phyloP scores from a whole-genome alignment of 83 land plant species.

The Picea abies region DNA sequence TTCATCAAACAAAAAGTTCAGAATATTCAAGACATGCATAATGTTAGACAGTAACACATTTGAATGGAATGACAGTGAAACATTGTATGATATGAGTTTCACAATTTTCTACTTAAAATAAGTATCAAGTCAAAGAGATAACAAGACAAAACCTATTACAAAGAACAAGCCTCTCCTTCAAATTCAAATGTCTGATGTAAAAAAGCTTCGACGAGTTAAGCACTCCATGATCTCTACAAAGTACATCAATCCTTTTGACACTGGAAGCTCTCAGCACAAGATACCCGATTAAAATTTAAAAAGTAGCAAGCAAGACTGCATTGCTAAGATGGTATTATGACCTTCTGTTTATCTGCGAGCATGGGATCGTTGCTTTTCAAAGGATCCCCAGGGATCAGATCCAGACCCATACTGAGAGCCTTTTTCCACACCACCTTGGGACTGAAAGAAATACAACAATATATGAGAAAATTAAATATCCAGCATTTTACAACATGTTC shows the following conservation, averaged over 20 bases:
- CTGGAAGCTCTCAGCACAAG: neutral
- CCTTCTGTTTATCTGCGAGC: conserved; percentile 4
- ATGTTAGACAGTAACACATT: too few species aligned
- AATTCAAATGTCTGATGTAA: neutral
- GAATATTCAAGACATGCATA: too few species aligned
- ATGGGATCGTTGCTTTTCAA: conserved; percentile 11
- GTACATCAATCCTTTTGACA: neutral
- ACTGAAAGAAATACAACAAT: neutral
- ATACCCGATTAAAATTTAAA: conserved; percentile 1
- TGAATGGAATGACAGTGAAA: too few species aligned
- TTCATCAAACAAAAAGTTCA: too few species aligned
- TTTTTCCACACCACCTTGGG: conserved; percentile 10
- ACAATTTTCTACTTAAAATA: too few species aligned
- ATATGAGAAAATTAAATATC: neutral
- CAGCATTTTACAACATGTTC: neutral
- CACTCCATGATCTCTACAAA: conserved; percentile 6
- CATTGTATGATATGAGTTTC: too few species aligned
- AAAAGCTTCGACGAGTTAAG: neutral
- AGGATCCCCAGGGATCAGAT: conserved; percentile 12
- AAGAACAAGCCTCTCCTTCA: neutral
- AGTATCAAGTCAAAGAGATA: too few species aligned
- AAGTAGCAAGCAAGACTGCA: neutral
- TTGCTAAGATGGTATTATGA: neutral
- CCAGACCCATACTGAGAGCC: conserved; percentile 15
- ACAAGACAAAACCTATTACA: too few species aligned